A percentile compares a stretch with the other conserved stretches of the same genome.
Evolutionary conservation across 2,329 filamentous ascomycete genomes (phyloP).

Genomic region (Fusarium aywerte): DNA sequence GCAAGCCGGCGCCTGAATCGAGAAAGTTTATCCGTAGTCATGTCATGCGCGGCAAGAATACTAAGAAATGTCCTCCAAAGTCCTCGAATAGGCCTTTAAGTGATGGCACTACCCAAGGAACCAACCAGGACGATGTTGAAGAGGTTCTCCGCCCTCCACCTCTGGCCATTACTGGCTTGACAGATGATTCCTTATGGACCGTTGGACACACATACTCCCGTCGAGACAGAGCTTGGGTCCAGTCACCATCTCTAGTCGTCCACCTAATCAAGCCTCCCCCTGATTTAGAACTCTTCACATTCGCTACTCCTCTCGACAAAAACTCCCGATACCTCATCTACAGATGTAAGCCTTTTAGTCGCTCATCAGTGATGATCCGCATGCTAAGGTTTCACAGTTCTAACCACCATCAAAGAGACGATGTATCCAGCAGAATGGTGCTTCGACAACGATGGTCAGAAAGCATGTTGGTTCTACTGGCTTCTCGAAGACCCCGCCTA

Average conservation of each 20-base stretch:
- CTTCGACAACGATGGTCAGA: constrained; percentile 37
- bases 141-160: not conserved
- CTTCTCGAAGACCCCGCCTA: constrained; percentile 44
- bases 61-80: constrained; percentile 6
- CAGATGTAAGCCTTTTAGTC: constrained; percentile 17
- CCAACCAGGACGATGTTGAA: not conserved
- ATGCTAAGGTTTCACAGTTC: constrained; percentile 25
- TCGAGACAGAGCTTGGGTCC: constrained; percentile 27
- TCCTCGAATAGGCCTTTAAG: not conserved
- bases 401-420: constrained; percentile 43
- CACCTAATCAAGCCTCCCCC: constrained; percentile 23
- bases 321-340: constrained; percentile 29
- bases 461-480: constrained; percentile 47
- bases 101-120: not conserved
- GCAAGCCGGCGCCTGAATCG: constrained; percentile 39
- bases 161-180: not conserved
- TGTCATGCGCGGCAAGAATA: constrained; percentile 47
- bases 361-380: not conserved
- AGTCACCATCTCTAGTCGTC: constrained; percentile 27
- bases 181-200: constrained; percentile 8
- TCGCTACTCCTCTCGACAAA: constrained; percentile 32
- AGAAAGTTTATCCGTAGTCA: constrained; percentile 46
- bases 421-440: constrained; percentile 49
- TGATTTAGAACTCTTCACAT: constrained; percentile 37
- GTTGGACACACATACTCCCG: not conserved